A percentile compares a stretch with the other conserved stretches of the same genome.
phyloP scores from a whole-genome alignment of 1,284 basidiomycete genomes.

The Coriolopsis trogii region DNA sequence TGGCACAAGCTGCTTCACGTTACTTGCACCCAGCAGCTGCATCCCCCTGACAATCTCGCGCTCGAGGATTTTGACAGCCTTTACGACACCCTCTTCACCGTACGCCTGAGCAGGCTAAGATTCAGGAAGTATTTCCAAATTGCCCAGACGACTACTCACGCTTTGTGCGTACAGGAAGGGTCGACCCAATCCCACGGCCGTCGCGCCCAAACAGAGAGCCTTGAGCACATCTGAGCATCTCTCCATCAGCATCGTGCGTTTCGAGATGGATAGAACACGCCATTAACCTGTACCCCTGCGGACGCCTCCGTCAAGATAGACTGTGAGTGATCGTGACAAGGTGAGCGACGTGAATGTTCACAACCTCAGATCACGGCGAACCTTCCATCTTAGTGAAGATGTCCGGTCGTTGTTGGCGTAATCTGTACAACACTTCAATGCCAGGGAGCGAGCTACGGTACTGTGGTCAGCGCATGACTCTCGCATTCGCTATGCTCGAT shows the following conservation, averaged over 20 bases:
- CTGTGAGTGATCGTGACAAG: conserved; percentile 36
- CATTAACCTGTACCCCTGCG: conserved; percentile 80
- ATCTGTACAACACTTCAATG: conserved; percentile 75
- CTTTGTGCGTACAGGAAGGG: conserved; percentile 92
- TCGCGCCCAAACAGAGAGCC: conserved; percentile 89
- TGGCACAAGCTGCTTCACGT: conserved; percentile 71
- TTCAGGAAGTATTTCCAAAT: background rate
- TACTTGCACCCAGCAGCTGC: conserved; percentile 78
- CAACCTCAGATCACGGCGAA: conserved; percentile 30
- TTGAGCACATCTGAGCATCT: conserved; percentile 75
- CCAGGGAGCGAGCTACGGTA: conserved; percentile 63
- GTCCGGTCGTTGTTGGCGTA: conserved; percentile 74
- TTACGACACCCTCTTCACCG: conserved; percentile 80
- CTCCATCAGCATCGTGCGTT: background rate
- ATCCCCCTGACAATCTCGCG: conserved; percentile 84
- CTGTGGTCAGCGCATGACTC: conserved; percentile 2
- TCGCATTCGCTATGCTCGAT: background rate
- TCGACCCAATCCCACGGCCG: conserved; percentile 87
- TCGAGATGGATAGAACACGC: conserved; percentile 18
- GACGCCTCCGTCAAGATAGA: conserved; percentile 91
- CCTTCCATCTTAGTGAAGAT: conserved; percentile 77
- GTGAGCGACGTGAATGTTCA: background rate
- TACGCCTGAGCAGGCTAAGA: conserved; percentile 58
- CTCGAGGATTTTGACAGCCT: conserved; percentile 72
- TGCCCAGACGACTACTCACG: conserved; percentile 47